Conservation (phyloP, 1,284 basidiomycete genomes). For the Rhodotorula glutinis region DNA sequence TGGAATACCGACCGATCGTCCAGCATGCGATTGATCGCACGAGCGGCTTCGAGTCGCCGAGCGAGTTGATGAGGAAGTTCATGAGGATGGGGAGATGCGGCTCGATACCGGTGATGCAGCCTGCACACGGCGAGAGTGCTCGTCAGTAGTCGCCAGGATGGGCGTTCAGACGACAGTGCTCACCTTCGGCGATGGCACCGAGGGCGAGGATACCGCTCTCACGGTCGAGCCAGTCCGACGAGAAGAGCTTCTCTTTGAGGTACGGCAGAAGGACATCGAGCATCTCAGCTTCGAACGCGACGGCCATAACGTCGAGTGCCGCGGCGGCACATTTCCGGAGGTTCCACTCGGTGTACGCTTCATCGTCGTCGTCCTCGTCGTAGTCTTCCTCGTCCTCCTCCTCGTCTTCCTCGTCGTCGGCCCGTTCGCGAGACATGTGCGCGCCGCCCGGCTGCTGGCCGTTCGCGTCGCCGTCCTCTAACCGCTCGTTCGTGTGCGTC, state of each 20-base stretch:
- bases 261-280: conserved; percentile 84
- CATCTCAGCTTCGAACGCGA: conserved; percentile 81
- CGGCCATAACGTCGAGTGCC: conserved; percentile 93
- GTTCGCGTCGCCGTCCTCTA: conserved; percentile 24
- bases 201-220: conserved; percentile 95
- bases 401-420: conserved; percentile 65
- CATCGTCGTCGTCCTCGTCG: conserved; percentile 90
- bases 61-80: conserved; percentile 83
- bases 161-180: conserved; percentile 26
- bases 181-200: conserved; percentile 97
- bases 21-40: conserved; percentile 98
- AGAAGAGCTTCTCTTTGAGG: conserved; percentile 91
- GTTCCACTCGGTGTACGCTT: conserved; percentile 98
- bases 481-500: conserved; percentile 57
- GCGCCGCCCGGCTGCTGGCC: conserved; percentile 7
- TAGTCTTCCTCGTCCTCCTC: conserved; percentile 84
- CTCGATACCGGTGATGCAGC: conserved; percentile 93
- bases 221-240: conserved; percentile 85
- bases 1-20: conserved; percentile 97
- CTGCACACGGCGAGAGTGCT: conserved; percentile 51
- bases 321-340: conserved; percentile 96
- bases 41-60: conserved; percentile 92
- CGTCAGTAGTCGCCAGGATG: neutral
- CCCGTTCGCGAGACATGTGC: conserved; percentile 39
- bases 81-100: conserved; percentile 89